Conservation (phyloP, 352 stramenopile species). For the Paralagenidium karlingii region DNA sequence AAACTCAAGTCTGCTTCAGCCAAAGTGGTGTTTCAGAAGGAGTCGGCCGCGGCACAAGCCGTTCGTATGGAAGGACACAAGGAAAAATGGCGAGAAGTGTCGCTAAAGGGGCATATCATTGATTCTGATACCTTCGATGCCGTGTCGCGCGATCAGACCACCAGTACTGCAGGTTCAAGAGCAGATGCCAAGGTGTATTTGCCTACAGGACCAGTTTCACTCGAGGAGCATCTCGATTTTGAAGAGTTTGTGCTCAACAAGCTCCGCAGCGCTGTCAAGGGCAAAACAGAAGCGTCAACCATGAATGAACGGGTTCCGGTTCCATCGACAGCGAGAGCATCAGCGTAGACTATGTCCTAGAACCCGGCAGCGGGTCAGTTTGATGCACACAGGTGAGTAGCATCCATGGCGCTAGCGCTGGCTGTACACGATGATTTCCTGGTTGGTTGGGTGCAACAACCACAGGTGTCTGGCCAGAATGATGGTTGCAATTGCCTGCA, state of each 20-base stretch:
- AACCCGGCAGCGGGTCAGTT: too few species aligned
- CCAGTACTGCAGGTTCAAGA: too few species aligned
- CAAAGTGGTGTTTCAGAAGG: conserved; percentile 43
- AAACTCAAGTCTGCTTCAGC: conserved; percentile 59
- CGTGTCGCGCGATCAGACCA: conserved; percentile 1
- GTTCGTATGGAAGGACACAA: conserved; percentile 67
- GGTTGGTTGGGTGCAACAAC: neutral
- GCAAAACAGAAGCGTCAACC: conserved; percentile 7
- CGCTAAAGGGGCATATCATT: conserved; percentile 59
- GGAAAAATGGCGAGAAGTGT: conserved; percentile 47
- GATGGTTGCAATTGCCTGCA: too few species aligned
- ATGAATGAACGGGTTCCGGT: conserved; percentile 8
- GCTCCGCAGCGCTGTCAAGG: conserved; percentile 11
- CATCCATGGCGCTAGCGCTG: conserved; percentile 1
- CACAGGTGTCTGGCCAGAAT: too few species aligned
- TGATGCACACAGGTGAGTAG: conserved; percentile 3
- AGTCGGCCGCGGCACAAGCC: conserved; percentile 27
- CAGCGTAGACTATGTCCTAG: too few species aligned
- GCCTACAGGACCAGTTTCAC: conserved; percentile 25
- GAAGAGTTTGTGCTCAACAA: conserved; percentile 38
- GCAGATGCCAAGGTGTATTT: too few species aligned
- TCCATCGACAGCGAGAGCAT: too few species aligned
- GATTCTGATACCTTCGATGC: conserved; percentile 22
- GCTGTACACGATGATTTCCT: conserved; percentile 8
- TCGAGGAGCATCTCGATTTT: conserved; percentile 38